Evolutionary conservation across 2,329 filamentous ascomycete species (phyloP).

Genomic region (Pseudogymnoascus sp.): DNA sequence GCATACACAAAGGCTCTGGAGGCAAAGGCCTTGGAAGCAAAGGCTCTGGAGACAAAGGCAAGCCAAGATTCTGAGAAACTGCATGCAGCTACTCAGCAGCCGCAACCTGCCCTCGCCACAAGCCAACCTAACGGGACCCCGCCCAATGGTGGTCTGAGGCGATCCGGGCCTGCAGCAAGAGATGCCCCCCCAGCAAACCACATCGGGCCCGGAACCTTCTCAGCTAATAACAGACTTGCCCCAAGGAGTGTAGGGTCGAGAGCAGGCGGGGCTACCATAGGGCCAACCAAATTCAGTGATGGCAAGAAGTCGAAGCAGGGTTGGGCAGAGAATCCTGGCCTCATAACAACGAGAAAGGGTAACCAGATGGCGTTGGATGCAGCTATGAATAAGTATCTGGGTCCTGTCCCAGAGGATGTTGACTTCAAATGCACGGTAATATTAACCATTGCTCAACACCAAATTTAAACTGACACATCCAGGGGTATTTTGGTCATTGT

Average conservation of each 20-base stretch:
- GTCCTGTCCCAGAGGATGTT: neutral
- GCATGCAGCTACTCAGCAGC: neutral
- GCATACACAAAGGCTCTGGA: neutral
- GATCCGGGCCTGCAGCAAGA: neutral
- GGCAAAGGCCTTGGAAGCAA: neutral
- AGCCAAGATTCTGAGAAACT: neutral
- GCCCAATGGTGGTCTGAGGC: neutral
- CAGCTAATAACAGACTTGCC: neutral
- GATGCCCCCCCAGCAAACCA: neutral
- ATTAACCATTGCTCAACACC: neutral
- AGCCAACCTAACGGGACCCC: neutral
- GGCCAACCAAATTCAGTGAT: neutral
- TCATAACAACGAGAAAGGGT: constrained; percentile 3
- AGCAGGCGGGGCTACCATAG: neutral
- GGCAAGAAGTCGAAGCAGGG: neutral
- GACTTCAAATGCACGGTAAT: constrained; percentile 1
- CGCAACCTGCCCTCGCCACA: neutral
- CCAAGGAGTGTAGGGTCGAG: neutral
- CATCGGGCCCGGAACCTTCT: neutral
- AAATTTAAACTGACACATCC: neutral
- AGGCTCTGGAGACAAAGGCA: neutral
- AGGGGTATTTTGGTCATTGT: constrained; percentile 1
- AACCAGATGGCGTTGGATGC: constrained; percentile 5
- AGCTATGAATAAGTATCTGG: neutral
- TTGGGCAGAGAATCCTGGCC: neutral